phyloP scores from a whole-genome alignment of 2,329 filamentous ascomycete genomes.

The Chaetomium olivaceum region DNA sequence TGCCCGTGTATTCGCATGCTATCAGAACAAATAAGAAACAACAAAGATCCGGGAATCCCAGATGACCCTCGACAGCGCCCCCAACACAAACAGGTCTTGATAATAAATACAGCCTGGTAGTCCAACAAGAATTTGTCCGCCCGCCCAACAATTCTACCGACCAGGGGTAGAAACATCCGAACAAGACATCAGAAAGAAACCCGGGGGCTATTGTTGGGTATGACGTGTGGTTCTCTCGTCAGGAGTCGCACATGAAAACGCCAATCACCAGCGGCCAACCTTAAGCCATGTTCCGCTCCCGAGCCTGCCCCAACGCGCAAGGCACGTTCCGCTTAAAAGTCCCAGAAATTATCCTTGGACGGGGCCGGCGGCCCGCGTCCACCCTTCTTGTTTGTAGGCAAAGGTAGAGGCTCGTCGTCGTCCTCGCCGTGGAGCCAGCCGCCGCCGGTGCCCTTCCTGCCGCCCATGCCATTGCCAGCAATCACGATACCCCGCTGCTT shows the following conservation, averaged over 20 bases:
- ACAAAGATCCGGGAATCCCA: neutral
- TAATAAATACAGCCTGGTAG: slow-evolving; percentile 15
- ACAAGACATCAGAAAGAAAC: neutral
- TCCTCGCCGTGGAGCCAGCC: slow-evolving; percentile 61
- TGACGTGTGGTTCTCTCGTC: neutral
- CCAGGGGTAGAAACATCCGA: neutral
- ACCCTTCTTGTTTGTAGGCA: slow-evolving; percentile 43
- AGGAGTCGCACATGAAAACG: slow-evolving; percentile 2
- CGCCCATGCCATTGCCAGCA: slow-evolving; percentile 67
- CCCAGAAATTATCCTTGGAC: slow-evolving; percentile 47
- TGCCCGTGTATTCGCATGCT: slow-evolving; percentile 10
- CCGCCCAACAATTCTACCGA: neutral
- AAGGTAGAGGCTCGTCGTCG: slow-evolving; percentile 44
- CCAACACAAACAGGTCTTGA: slow-evolving; percentile 4
- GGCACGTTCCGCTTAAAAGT: slow-evolving; percentile 40
- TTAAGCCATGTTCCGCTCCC: neutral
- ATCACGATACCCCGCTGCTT: slow-evolving; percentile 46
- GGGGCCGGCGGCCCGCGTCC: slow-evolving; percentile 39
- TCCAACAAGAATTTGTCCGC: slow-evolving; percentile 16
- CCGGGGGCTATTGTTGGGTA: neutral
- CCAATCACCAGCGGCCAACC: slow-evolving; percentile 11
- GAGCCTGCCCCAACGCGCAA: neutral
- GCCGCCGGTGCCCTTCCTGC: slow-evolving; percentile 54
- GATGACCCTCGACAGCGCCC: neutral
- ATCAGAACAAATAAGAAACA: slow-evolving; percentile 5